phyloP scores from a whole-genome alignment of 352 stramenopile species.

The Elongisporangium prolatum region DNA sequence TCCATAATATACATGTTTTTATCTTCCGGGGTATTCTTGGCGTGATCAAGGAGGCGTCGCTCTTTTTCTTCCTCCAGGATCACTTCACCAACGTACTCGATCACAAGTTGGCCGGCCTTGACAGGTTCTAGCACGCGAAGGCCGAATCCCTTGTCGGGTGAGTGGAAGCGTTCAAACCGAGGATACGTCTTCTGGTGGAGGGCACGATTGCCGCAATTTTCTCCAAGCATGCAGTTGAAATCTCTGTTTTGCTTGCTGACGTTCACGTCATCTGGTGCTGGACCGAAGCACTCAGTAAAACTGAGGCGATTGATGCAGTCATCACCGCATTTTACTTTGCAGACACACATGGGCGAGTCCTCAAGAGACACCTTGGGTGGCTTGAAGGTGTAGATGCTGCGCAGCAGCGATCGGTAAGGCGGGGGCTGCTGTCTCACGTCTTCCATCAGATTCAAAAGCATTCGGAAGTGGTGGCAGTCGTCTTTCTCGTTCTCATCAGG shows the following conservation, averaged over 20 bases:
- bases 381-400: constrained; percentile 88
- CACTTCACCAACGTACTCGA: constrained; percentile 95
- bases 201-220: constrained; percentile 89
- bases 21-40: constrained; percentile 86
- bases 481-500: constrained; percentile 36
- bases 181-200: constrained; percentile 83
- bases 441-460: constrained; percentile 62
- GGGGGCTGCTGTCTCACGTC: constrained; percentile 71
- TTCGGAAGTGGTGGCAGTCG: constrained; percentile 79
- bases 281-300: constrained; percentile 90
- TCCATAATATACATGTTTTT: constrained; percentile 97
- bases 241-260: constrained; percentile 69
- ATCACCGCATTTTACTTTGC: constrained; percentile 81
- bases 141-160: constrained; percentile 90
- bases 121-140: constrained; percentile 77
- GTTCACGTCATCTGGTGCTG: constrained; percentile 51
- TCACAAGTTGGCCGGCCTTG: constrained; percentile 85
- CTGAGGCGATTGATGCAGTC: constrained; percentile 92
- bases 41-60: constrained; percentile 77
- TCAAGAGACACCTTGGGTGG: constrained; percentile 66
- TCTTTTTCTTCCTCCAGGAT: constrained; percentile 92
- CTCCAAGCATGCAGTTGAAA: constrained; percentile 89
- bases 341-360: constrained; percentile 75
- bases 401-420: constrained; percentile 65
- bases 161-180: constrained; percentile 69